phyloP scores from a whole-genome alignment of 1,139 yeast species.

The Debaryomyces udenii region DNA sequence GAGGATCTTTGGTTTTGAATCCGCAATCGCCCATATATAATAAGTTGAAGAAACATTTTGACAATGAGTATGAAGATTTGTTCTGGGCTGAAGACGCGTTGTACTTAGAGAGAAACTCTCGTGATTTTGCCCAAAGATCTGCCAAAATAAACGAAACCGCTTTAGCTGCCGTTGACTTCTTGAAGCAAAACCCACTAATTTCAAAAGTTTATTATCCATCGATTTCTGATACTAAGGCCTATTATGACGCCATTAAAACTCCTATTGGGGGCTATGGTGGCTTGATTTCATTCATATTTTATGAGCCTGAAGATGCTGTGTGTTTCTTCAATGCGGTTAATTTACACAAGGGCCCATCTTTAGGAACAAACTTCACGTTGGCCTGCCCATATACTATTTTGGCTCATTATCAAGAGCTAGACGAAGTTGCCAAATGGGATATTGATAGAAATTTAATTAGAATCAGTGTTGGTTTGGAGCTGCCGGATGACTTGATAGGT shows the following conservation, averaged over 20 bases:
- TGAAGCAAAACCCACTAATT: constrained; percentile 50
- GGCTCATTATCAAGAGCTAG: constrained; percentile 86
- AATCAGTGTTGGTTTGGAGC: constrained; percentile 83
- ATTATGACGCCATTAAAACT: constrained; percentile 73
- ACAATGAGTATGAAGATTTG: constrained; percentile 65
- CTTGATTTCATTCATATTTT: constrained; percentile 74
- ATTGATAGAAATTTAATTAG: constrained; percentile 81
- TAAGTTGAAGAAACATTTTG: constrained; percentile 54
- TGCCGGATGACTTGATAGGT: constrained; percentile 53
- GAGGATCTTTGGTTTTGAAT: constrained; percentile 83
- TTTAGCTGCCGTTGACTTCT: constrained; percentile 54
- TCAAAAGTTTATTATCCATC: constrained; percentile 74
- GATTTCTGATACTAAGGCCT: constrained; percentile 51
- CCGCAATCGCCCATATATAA: constrained; percentile 60
- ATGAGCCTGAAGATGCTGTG: constrained; percentile 65
- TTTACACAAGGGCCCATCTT: constrained; percentile 89
- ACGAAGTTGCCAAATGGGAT: constrained; percentile 82
- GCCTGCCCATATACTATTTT: constrained; percentile 90
- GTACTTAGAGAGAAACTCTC: constrained; percentile 86
- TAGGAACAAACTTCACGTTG: constrained; percentile 91
- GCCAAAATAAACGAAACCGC: constrained; percentile 70
- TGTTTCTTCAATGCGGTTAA: constrained; percentile 74
- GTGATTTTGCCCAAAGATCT: constrained; percentile 80
- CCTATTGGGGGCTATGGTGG: constrained; percentile 92
- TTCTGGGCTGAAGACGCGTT: constrained; percentile 96